Base-by-base conservation (phyloP, 108 stramenopile species). In the Nannochloropsis gaditana region DNA sequence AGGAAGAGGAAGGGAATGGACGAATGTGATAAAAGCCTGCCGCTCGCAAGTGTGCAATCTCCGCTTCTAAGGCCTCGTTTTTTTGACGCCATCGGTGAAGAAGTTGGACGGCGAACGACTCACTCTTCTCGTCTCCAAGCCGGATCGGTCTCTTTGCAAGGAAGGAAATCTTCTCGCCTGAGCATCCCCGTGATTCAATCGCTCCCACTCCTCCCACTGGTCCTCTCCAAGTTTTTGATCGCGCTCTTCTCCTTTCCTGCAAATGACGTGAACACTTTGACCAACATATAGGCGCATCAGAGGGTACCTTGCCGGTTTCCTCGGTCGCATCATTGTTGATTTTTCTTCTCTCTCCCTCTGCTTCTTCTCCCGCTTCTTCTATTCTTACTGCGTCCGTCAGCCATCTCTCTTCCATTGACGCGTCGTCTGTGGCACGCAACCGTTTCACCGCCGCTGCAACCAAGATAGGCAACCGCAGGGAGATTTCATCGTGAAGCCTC, bases 201-300 rank as follows among this genome's bases (percentile, higher is more conserved):
- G 31, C 31, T 31, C 31, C 31, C 31, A 31, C 1, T 31, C 31
- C 31, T 31, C 31, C 31, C 31, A 31, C 31, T 31, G 31, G 31
- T 31, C 31, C 31, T 31, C 31, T 31, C 31, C 31, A 31, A 31
- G 31, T 31, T 31, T 31, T 1, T 31, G 31, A 31, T 31, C 31
- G 19, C 5, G 31, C 11, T 9, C 41, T 81, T 11, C 31, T 15
- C 21, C 81, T 47, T 43, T 8, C 45, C 42, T 43, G 45, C 45
- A n/a, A 81, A 85, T 45, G 19, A 9, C 42, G 42, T 81, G 42
- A 45, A 81, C 50, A 81, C 80, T 45, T 47, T 81, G 19, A 50
- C 50, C 47, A 43, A 81, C 19, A 81, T 82, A 42, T 43, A 81
- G 45, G 80, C 45, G 9, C 11, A 47, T 9, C 81, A 82, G 15